Conservation (phyloP, 148 eudicot genomes). For the Oxyria digyna region DNA sequence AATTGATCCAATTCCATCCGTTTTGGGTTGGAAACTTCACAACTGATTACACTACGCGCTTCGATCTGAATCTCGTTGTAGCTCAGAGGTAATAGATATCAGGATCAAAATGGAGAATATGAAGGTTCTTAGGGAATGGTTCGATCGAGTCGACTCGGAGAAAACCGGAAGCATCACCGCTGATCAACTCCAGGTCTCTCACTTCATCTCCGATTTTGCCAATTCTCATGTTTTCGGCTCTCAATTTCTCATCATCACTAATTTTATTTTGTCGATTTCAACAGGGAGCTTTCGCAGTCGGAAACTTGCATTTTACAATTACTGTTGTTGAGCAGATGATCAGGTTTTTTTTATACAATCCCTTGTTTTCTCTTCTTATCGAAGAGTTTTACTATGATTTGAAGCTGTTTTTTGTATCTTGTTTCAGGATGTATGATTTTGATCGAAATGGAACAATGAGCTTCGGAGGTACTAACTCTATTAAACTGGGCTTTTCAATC, state of each 20-base stretch:
- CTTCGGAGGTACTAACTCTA: constrained; percentile 44
- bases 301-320: constrained; percentile 67
- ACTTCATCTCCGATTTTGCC: not conserved
- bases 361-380: not conserved
- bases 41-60: not conserved
- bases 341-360: constrained; percentile 32
- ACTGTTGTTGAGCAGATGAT: constrained; percentile 92
- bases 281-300: constrained; percentile 66
- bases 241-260: not conserved
- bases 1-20: not conserved
- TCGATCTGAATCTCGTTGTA: not conserved
- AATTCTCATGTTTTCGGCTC: not conserved
- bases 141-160: constrained; percentile 82
- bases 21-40: not conserved
- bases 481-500: not conserved
- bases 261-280: not conserved
- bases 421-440: constrained; percentile 77
- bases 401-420: constrained; percentile 2
- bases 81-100: not conserved
- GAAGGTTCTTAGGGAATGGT: constrained; percentile 63
- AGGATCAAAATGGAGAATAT: constrained; percentile 44
- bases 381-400: not conserved
- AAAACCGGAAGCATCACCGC: constrained; percentile 62
- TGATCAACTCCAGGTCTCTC: constrained; percentile 60
- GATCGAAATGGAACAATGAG: constrained; percentile 84